Conservation (phyloP, 148 eudicot genomes). For the Drosera capensis region DNA sequence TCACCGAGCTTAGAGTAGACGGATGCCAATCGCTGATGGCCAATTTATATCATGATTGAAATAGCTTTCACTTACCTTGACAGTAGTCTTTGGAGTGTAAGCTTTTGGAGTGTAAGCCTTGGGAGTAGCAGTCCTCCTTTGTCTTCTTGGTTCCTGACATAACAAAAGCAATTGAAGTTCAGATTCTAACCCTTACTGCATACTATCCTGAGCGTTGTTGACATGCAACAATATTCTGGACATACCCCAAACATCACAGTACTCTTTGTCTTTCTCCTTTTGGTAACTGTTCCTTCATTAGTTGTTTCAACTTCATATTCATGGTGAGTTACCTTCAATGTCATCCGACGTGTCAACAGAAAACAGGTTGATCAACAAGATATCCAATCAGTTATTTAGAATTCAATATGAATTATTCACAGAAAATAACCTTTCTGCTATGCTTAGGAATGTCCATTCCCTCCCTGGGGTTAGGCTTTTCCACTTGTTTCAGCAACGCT, state of each 20-base stretch:
- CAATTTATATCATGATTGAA: too few relatives aligned
- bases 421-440: conserved; percentile 56
- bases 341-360: conserved; percentile 2
- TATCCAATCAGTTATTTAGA: background rate
- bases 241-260: conserved; percentile 86
- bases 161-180: conserved; percentile 3
- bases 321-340: conserved; percentile 68
- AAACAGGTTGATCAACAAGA: conserved; percentile 1
- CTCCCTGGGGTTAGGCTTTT: conserved; percentile 47
- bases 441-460: conserved; percentile 57
- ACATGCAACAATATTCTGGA: conserved; percentile 8
- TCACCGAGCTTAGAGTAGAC: too few relatives aligned
- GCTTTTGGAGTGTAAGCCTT: conserved; percentile 45
- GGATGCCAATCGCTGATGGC: too few relatives aligned
- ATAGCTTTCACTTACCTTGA: conserved; percentile 32
- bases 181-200: conserved; percentile 2
- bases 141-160: conserved; percentile 64
- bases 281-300: conserved; percentile 62
- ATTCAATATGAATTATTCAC: conserved; percentile 1
- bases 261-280: conserved; percentile 78
- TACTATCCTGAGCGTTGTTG: background rate
- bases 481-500: conserved; percentile 51
- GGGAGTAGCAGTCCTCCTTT: conserved; percentile 48
- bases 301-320: conserved; percentile 95
- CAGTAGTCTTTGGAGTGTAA: conserved; percentile 38